phyloP scores from a whole-genome alignment of 2,329 filamentous ascomycete genomes.

The Immersiporthe knoxdaviesiana region DNA sequence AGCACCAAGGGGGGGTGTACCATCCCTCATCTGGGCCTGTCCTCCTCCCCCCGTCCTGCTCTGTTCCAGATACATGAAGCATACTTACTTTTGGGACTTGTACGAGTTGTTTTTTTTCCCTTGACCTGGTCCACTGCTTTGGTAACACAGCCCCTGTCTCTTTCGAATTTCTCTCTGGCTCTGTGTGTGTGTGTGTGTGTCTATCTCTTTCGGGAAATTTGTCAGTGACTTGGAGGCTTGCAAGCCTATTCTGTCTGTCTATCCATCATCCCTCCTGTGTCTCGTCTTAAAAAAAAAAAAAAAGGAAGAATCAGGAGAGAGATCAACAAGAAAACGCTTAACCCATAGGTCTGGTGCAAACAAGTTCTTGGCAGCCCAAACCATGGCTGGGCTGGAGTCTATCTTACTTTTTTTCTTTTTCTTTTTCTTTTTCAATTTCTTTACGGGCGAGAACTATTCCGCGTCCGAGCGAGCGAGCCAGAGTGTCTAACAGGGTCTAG shows the following conservation, averaged over 20 bases:
- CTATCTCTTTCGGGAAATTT: background rate
- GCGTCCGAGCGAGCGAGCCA: background rate
- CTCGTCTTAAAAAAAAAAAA: background rate
- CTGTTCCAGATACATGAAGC: background rate
- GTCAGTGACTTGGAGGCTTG: background rate
- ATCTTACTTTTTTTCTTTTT: background rate
- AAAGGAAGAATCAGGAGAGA: background rate
- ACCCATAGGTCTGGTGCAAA: no score
- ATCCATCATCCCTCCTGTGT: background rate
- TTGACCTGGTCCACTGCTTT: no score
- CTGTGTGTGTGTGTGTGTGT: no score
- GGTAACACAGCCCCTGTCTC: no score
- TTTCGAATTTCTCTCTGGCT: no score
- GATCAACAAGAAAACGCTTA: background rate
- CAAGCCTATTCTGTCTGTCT: background rate
- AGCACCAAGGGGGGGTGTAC: no score
- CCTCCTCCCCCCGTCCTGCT: background rate
- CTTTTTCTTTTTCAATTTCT: background rate
- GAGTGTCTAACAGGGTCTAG: background rate
- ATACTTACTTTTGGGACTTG: background rate
- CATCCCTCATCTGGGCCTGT: background rate
- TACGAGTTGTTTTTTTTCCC: no score
- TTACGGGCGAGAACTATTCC: background rate
- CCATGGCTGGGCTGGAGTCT: background rate
- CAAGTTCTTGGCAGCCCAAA: background rate